phyloP scores from a whole-genome alignment of 176 grass and related monocot species.

The Carex kokanica region DNA sequence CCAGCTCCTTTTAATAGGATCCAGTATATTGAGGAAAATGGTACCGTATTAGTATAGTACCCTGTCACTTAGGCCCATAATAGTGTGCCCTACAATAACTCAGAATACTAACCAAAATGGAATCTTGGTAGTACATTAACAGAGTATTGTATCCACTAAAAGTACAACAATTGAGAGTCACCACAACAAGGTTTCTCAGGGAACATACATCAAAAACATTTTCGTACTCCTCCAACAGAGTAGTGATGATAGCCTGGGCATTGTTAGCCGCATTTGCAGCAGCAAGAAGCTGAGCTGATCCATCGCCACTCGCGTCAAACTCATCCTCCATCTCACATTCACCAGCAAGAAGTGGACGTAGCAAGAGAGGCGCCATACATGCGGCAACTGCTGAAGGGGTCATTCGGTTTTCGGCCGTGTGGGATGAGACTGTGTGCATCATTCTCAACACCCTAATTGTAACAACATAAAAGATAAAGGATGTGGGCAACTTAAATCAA shows the following conservation, averaged over 20 bases:
- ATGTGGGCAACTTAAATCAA: constrained; percentile 1
- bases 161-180: constrained; percentile 1
- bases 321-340: constrained; percentile 99
- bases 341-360: constrained; percentile 93
- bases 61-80: not conserved
- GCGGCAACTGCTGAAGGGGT: constrained; percentile 89
- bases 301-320: constrained; percentile 65
- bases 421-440: constrained; percentile 83
- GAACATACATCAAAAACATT: constrained; percentile 86
- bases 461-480: constrained; percentile 24
- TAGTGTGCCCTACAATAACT: not conserved
- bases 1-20: not conserved
- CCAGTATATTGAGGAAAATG: not conserved
- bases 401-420: constrained; percentile 90
- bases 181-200: constrained; percentile 5
- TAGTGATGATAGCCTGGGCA: constrained; percentile 87
- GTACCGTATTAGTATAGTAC: not conserved
- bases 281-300: constrained; percentile 94
- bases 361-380: constrained; percentile 97
- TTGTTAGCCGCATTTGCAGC: constrained; percentile 97
- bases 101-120: constrained; percentile 5
- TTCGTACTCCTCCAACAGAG: constrained; percentile 83
- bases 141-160: not conserved
- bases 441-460: constrained; percentile 83
- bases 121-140: constrained; percentile 13